These are phyloP conservation scores for Aureobasidium sp. DNA, from an alignment of 2,329 filamentous ascomycete genomes.

Conservation along the genomic window DNA sequence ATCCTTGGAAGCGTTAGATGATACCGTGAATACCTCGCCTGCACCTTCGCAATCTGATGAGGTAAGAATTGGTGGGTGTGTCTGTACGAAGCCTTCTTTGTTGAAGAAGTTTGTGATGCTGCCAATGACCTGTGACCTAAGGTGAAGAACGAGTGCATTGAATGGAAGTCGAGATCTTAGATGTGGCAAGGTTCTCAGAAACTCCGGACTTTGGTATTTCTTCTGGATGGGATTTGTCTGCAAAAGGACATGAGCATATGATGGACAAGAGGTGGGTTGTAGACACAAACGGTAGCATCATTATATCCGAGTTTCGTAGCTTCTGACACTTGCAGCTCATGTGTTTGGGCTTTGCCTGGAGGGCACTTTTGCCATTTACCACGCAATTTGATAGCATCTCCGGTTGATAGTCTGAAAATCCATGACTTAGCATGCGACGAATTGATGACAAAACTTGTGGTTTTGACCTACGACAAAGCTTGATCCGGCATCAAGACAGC, in stretches of 20 bases:
- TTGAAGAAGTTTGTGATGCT: constrained; percentile 69
- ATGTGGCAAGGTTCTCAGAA: constrained; percentile 79
- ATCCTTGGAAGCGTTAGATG: constrained; percentile 19
- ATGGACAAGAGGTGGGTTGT: not conserved
- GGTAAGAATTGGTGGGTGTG: constrained; percentile 88
- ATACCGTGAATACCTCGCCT: constrained; percentile 79
- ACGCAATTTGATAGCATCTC: constrained; percentile 67
- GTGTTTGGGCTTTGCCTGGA: constrained; percentile 57
- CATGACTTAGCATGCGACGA: not conserved
- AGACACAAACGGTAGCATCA: constrained; percentile 62
- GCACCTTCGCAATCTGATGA: constrained; percentile 97
- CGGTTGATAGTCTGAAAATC: constrained; percentile 61
- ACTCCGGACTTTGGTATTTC: constrained; percentile 88
- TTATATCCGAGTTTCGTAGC: constrained; percentile 67
- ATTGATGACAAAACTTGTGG: too few relatives aligned
- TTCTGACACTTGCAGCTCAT: constrained; percentile 69
- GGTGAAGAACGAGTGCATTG: constrained; percentile 69
- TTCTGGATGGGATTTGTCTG: constrained; percentile 92
- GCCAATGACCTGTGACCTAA: constrained; percentile 73
- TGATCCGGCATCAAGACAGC: constrained; percentile 66
- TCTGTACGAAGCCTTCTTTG: constrained; percentile 63
- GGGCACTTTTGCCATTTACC: constrained; percentile 70
- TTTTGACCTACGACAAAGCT: constrained; percentile 56
- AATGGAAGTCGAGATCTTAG: constrained; percentile 73
- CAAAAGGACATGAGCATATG: not conserved